Base-by-base conservation (phyloP, 2,329 filamentous ascomycete species). In the Pseudocercospora vitis region DNA sequence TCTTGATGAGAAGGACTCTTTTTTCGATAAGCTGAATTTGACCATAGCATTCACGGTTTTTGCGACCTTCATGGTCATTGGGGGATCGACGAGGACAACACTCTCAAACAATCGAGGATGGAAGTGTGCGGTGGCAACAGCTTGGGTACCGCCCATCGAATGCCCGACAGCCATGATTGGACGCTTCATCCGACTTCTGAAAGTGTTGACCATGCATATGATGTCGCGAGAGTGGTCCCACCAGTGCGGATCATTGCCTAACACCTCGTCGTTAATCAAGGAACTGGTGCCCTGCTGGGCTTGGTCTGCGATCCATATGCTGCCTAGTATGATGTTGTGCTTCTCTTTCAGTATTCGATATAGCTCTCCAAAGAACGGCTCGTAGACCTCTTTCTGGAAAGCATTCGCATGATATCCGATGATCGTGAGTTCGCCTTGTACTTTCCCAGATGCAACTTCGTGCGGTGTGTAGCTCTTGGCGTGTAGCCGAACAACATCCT, bases 231-330 rank as follows among this genome's bases (percentile, higher is more conserved):
- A 75, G 69, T 92, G 85, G 72, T 96, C 91, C 58, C 85, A 80
- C 91, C 91, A 96, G 62, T 81, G 14, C 3, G 48, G 89, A 70
- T 96, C 90, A 69, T 95, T 88, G 49, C 91, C 91, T 1, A 95
- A 74, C 7, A 78, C 75, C 35, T 78, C 70, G 70, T 91, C 86
- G 70, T 96, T 96, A 33, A 94, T 67, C n/a, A 88, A 74, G 32
- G 85, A 83, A 68, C 88, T 92, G 64, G 83, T 77, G 32, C 90
- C 90, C 74, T 95, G 88, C 68, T 89, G 85, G 23, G 88, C 84
- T 14, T 87, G 82, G 72, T 96, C 91, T 58, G 89, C 85, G 65
- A 95, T 91, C 88, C 88, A 95, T 62, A 96, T 91, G 56, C 82
- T 78, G 52, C 89, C 82, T 63, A 96, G 88, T 1, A 80, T 78